Evolutionary conservation across 2,329 filamentous ascomycete species (phyloP).

Genomic region (Ophiostoma populinum): DNA sequence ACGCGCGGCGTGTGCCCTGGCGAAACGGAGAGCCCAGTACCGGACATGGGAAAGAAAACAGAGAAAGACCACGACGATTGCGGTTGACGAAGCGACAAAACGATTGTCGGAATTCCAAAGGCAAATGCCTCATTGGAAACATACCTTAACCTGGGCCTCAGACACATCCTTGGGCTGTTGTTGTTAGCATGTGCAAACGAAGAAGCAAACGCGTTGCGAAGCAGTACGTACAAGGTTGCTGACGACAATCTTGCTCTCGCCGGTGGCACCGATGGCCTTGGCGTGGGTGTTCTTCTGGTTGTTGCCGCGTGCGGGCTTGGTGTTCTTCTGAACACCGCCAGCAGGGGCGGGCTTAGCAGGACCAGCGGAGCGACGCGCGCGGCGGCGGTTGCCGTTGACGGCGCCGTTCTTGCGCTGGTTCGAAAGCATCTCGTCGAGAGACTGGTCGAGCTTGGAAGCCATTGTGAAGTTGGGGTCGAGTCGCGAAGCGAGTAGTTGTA

Average conservation of each 20-base stretch:
- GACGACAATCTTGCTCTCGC: slow-evolving; percentile 93
- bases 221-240: slow-evolving; percentile 73
- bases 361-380: slow-evolving; percentile 32
- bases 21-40: slow-evolving; percentile 1
- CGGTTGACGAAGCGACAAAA: slow-evolving; percentile 11
- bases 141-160: slow-evolving; percentile 99
- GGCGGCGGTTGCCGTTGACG: slow-evolving; percentile 24
- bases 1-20: not conserved
- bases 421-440: slow-evolving; percentile 92
- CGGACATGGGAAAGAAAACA: slow-evolving; percentile 11
- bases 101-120: slow-evolving; percentile 53
- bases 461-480: slow-evolving; percentile 31
- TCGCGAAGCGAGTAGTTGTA: not conserved
- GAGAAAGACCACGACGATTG: slow-evolving; percentile 13
- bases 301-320: slow-evolving; percentile 40
- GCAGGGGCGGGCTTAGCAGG: slow-evolving; percentile 50
- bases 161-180: slow-evolving; percentile 81
- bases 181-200: slow-evolving; percentile 30
- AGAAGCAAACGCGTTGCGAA: too few species aligned
- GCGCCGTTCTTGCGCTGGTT: slow-evolving; percentile 45
- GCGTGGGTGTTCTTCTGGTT: slow-evolving; percentile 45
- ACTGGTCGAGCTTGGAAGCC: slow-evolving; percentile 92
- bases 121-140: slow-evolving; percentile 70
- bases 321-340: slow-evolving; percentile 72
- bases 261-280: slow-evolving; percentile 41